Base-by-base conservation (phyloP, 768 basidiomycete genomes). In the Tubosaeta brunneosetosa region DNA sequence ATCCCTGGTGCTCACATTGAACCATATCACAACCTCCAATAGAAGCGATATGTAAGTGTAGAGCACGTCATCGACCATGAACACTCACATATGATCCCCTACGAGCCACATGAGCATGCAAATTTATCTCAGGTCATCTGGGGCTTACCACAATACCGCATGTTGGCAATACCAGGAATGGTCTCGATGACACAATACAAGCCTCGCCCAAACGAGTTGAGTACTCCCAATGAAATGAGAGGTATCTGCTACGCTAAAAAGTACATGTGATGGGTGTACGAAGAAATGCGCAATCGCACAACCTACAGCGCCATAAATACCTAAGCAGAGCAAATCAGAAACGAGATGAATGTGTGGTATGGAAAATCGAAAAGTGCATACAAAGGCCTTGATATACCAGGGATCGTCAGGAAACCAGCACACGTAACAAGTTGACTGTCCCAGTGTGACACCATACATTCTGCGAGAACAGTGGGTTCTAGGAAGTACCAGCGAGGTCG, bases 401-500 rank as follows among this genome's bases (percentile, higher is more conserved):
- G 32, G 25, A 32, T 60, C 59, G 1, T 50, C 11, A 1, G 57
- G 59, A 34, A 60, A 60, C 57, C 52, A 60, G 34, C 16, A 16
- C 3, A 10, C 0, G n/a, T 59, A 59, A 14, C 46, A 55, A 9
- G 51, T 46, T 19, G 37, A 41, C 12, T 59, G 58, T 2, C 52
- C 56, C 38, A 59, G 13, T 17, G 56, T 60, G 6, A 16, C 44
- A 6, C 58, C 57, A 26, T 59, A 60, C 57, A 60, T 32, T 1
- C 56, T 58, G 11, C 16, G 6, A 7, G 43, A 29, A 17, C 1
- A 11, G 55, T 31, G 31, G 33, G n/a, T 16, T 14, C 22, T 3
- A 22, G 26, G 10, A 9, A 17, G 42, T 2, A 26, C 22, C 31
- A 31, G 27, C 17, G 26, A 33, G 9, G 14, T 22, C n/a, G 33